Evolutionary conservation across 495 filamentous ascomycete genomes (phyloP), one percentile per base, ranked within the genome.

Genomic region (Hypoxylon fragiforme): DNA sequence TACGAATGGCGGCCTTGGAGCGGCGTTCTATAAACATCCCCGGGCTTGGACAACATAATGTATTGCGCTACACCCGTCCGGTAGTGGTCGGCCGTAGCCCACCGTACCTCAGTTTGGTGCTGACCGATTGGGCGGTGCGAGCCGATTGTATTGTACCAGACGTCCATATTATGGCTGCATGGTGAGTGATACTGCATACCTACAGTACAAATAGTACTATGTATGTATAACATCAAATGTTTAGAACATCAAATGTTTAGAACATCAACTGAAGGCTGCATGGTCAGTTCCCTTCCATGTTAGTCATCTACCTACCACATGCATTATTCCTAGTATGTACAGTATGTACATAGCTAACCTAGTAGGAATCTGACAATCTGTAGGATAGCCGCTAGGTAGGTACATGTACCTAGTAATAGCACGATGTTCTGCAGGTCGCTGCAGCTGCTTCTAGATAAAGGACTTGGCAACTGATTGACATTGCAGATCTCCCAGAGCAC

Each of bases 391-490:
- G n/a, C n/a, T n/a, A n/a, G n/a, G n/a, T n/a, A n/a, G n/a, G n/a
- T n/a, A 28, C 36, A 35, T 20, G 7, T 35, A 35, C n/a, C 3
- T 7, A 3, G n/a, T 35, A 19, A 43, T 49, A 28, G 24, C 31
- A 48, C 24, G 26, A 53, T 55, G 51, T 43, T 38, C 38, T 48
- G 52, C 47, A 62, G 31, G 36, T 38, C 14, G 47, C 30, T 21
- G 37, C 32, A 47, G 49, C 47, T 52, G 39, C 11, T 31, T 36
- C 34, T 49, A 20, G 45, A 49, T 49, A 40, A 31, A 9, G 45
- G 14, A 30, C 34, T 31, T 49, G 19, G 58, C 58, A 52, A 51
- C 58, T 57, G 52, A 57, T 62, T 50, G 40, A 43, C 40, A 26
- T 21, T 15, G 41, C 41, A 44, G 9, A 22, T 44, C 41, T 7